phyloP scores from a whole-genome alignment of 2,329 filamentous ascomycete species.

The Mollisiaceae sp. region DNA sequence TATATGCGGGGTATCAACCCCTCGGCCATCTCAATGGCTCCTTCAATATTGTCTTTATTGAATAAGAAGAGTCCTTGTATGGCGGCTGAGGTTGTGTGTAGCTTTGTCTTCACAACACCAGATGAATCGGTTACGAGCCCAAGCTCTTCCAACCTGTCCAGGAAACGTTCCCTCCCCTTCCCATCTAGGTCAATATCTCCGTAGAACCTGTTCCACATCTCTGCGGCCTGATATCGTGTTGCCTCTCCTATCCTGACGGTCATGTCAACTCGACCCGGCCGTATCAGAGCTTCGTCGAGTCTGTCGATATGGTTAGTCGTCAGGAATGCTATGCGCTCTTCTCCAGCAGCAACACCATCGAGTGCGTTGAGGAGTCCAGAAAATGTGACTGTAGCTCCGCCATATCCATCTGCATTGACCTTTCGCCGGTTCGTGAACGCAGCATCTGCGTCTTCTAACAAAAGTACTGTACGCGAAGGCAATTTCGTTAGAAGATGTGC shows the following conservation, averaged over 20 bases:
- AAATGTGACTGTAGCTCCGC: slow-evolving; percentile 65
- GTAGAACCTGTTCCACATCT: slow-evolving; percentile 96
- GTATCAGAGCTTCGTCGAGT: slow-evolving; percentile 82
- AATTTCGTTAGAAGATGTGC: slow-evolving; percentile 55
- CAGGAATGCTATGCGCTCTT: slow-evolving; percentile 91
- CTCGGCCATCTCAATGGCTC: slow-evolving; percentile 81
- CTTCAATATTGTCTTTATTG: slow-evolving; percentile 89
- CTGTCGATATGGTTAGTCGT: slow-evolving; percentile 95
- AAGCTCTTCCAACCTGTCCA: slow-evolving; percentile 70
- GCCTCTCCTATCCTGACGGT: slow-evolving; percentile 89
- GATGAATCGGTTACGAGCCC: slow-evolving; percentile 67
- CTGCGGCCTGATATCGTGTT: slow-evolving; percentile 79
- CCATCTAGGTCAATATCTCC: slow-evolving; percentile 75
- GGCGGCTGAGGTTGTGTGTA: slow-evolving; percentile 81
- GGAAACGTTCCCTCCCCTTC: slow-evolving; percentile 68
- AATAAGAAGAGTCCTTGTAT: slow-evolving; percentile 94
- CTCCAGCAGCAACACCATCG: slow-evolving; percentile 92
- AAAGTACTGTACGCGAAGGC: slow-evolving; percentile 57
- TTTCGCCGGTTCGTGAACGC: slow-evolving; percentile 58
- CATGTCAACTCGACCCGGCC: slow-evolving; percentile 93
- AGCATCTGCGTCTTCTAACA: slow-evolving; percentile 62
- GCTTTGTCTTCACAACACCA: slow-evolving; percentile 27
- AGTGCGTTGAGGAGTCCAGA: slow-evolving; percentile 85
- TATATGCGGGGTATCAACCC: slow-evolving; percentile 64
- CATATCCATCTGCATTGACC: slow-evolving; percentile 53